Evolutionary conservation across 164 flowering plant species (phyloP).

Genomic region (Platanus orientalis): DNA sequence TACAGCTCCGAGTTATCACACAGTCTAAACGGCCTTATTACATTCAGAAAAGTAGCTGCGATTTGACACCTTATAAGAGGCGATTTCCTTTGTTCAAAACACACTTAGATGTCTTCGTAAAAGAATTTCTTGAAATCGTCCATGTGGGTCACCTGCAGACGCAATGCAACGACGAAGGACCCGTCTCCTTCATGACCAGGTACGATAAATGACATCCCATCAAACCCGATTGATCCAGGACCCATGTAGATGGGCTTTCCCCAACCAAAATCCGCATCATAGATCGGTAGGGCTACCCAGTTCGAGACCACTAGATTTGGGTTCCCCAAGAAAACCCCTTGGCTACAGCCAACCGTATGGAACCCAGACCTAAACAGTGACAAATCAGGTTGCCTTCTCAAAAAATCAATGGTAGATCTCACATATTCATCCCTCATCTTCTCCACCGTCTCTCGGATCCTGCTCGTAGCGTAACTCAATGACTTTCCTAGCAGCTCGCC

Average conservation of each 20-base stretch:
- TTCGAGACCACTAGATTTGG: constrained; percentile 31
- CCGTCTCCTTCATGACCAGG: constrained; percentile 37
- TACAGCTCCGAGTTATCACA: too few species aligned
- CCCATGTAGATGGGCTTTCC: constrained; percentile 44
- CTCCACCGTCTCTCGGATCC: constrained; percentile 16
- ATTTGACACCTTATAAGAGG: too few species aligned
- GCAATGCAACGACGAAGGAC: constrained; percentile 25
- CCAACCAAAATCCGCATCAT: constrained; percentile 45
- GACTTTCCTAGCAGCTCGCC: constrained; percentile 27
- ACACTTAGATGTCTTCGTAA: constrained; percentile 27
- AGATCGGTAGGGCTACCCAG: constrained; percentile 29
- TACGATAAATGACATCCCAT: constrained; percentile 34
- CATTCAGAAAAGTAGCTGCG: too few species aligned
- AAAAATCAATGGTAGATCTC: constrained; percentile 3
- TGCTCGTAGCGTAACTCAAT: constrained; percentile 16
- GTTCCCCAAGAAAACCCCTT: constrained; percentile 24
- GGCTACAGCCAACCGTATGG: background rate
- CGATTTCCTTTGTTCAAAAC: too few species aligned
- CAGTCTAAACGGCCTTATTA: too few species aligned
- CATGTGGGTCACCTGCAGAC: constrained; percentile 36
- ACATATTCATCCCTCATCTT: constrained; percentile 19
- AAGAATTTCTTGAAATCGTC: constrained; percentile 34
- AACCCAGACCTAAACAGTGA: background rate
- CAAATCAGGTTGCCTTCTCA: constrained; percentile 14
- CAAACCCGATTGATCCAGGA: constrained; percentile 27